Conservation (phyloP, 129 eudicot species). For the Escallonia herrerae region DNA sequence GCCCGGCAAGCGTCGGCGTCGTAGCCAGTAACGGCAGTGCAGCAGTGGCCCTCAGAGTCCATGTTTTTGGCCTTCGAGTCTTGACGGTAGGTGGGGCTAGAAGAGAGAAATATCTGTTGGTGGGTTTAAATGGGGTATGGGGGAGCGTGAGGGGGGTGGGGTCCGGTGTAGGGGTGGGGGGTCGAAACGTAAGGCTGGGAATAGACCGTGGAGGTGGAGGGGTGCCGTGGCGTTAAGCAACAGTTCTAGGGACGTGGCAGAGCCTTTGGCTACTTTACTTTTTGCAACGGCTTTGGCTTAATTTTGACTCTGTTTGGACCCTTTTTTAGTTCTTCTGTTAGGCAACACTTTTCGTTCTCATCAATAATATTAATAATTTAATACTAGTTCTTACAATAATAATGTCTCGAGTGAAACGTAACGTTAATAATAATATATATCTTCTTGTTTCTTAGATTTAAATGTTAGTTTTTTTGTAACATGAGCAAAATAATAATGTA, state of each 20-base stretch:
- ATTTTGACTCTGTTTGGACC: neutral
- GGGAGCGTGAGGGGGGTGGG: neutral
- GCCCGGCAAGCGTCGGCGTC: constrained; percentile 9
- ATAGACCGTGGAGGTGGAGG: constrained; percentile 13
- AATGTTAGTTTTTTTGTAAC: too few relatives aligned
- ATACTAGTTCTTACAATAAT: neutral
- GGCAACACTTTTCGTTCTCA: neutral
- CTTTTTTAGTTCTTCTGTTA: neutral
- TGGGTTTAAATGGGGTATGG: neutral
- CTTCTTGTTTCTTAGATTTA: too few relatives aligned
- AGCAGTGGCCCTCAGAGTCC: constrained; percentile 13
- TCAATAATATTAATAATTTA: neutral
- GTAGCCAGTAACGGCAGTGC: constrained; percentile 17
- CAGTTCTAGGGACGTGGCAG: constrained; percentile 19
- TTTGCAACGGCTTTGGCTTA: constrained; percentile 10
- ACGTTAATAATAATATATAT: neutral
- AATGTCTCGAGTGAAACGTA: neutral
- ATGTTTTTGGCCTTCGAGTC: neutral
- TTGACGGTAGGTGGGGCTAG: constrained; percentile 16
- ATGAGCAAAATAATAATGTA: too few relatives aligned
- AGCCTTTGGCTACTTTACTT: neutral
- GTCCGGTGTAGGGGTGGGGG: constrained; percentile 6
- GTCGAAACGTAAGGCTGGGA: constrained; percentile 34
- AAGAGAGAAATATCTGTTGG: constrained; percentile 25
- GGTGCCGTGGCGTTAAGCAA: constrained; percentile 80